Evolutionary conservation across 805 yeast species (phyloP).

Genomic region (Candida wancherniae): DNA sequence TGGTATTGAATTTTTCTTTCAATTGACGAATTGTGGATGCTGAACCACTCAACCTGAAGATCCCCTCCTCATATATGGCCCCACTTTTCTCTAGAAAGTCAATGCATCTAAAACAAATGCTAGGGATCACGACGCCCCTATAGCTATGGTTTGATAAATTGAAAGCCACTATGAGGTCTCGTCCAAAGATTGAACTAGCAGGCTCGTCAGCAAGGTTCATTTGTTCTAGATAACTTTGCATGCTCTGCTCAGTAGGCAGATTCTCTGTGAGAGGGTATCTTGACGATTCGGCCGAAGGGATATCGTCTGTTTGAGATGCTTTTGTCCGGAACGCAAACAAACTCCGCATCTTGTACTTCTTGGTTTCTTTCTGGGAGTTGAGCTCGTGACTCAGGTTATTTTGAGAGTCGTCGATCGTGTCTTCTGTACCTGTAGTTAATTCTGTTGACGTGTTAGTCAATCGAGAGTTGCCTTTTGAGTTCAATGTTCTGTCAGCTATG

Average conservation of each 20-base stretch:
- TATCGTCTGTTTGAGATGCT: constrained; percentile 3
- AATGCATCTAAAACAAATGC: constrained; percentile 71
- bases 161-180: constrained; percentile 50
- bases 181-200: constrained; percentile 54
- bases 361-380: constrained; percentile 34
- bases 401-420: too few relatives aligned
- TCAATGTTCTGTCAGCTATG: too few relatives aligned
- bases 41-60: constrained; percentile 87
- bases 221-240: constrained; percentile 29
- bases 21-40: constrained; percentile 67
- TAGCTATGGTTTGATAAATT: constrained; percentile 46
- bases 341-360: constrained; percentile 50
- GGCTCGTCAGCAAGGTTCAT: constrained; percentile 31
- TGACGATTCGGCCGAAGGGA: background rate
- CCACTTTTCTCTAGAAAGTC: constrained; percentile 59
- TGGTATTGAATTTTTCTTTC: constrained; percentile 62
- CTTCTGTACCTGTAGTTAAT: too few relatives aligned
- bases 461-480: too few relatives aligned
- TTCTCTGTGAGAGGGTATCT: background rate
- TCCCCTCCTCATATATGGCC: constrained; percentile 84
- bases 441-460: too few relatives aligned
- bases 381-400: too few relatives aligned
- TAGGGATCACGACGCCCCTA: constrained; percentile 54
- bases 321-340: constrained; percentile 49
- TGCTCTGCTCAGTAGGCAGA: constrained; percentile 5